Percentiles rank a stretch among this genome's conserved stretches.
phyloP scores from a whole-genome alignment of 2,329 filamentous ascomycete species.

The Uncinocarpus reesii region DNA sequence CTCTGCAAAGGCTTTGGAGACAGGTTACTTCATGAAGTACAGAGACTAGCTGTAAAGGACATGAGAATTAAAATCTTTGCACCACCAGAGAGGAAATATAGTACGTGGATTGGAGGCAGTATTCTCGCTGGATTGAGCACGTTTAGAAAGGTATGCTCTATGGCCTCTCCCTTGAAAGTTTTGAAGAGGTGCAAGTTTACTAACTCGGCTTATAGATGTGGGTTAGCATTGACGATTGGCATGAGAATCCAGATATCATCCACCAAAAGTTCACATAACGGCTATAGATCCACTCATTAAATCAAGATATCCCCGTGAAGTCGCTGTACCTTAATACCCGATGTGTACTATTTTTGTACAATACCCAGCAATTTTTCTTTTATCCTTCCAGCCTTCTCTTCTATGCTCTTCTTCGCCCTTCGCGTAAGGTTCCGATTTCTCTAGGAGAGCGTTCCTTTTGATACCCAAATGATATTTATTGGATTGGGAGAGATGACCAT shows the following conservation, averaged over 20 bases:
- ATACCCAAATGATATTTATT: constrained; percentile 1
- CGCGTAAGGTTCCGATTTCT: background rate
- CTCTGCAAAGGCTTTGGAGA: constrained; percentile 96
- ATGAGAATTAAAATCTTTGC: constrained; percentile 99
- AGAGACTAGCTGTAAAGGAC: constrained; percentile 89
- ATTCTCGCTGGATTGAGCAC: constrained; percentile 94
- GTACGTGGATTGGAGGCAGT: constrained; percentile 96
- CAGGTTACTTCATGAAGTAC: constrained; percentile 80
- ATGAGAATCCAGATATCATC: constrained; percentile 98
- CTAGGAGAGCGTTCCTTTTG: too few species aligned
- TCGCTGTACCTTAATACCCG: background rate
- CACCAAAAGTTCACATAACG: constrained; percentile 85
- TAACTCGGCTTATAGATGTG: constrained; percentile 64
- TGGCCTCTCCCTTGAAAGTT: background rate
- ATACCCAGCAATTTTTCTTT: background rate
- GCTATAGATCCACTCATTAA: background rate
- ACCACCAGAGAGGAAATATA: constrained; percentile 94
- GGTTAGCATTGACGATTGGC: constrained; percentile 99
- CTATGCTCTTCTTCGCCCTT: background rate
- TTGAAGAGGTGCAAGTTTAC: background rate
- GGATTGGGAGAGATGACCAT: background rate
- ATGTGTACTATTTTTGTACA: constrained; percentile 8
- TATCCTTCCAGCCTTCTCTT: background rate
- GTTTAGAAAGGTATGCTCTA: constrained; percentile 73
- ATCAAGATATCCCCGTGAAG: background rate